A percentile compares a stretch with the other conserved stretches of the same genome.
phyloP scores from a whole-genome alignment of 495 filamentous ascomycete genomes.

The Astrocystis sublimbata region DNA sequence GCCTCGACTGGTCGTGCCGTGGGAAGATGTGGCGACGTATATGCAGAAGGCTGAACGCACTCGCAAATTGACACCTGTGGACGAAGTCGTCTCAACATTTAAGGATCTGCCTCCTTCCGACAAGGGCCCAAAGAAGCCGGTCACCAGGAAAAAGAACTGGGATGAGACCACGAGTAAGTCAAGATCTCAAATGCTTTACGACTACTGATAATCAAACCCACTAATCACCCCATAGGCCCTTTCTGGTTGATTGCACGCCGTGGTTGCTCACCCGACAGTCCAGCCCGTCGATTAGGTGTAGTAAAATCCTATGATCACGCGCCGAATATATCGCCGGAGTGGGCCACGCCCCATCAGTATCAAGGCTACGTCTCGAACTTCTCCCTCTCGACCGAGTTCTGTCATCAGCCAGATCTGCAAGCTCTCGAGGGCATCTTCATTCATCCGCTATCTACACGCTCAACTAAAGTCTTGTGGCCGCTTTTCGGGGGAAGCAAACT shows the following conservation, averaged over 20 bases:
- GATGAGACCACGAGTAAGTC: slow-evolving; percentile 46
- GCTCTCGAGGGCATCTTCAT: slow-evolving; percentile 69
- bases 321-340: slow-evolving; percentile 45
- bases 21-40: slow-evolving; percentile 62
- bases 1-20: slow-evolving; percentile 64
- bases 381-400: slow-evolving; percentile 65
- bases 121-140: slow-evolving; percentile 28
- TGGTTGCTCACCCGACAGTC: slow-evolving; percentile 61
- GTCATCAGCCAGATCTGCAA: slow-evolving; percentile 56
- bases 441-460: slow-evolving; percentile 56
- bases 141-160: slow-evolving; percentile 40
- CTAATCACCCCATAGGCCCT: slow-evolving; percentile 41
- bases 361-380: slow-evolving; percentile 66
- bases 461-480: slow-evolving; percentile 59
- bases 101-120: slow-evolving; percentile 32
- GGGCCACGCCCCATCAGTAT: slow-evolving; percentile 44
- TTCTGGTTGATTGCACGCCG: slow-evolving; percentile 65
- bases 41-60: slow-evolving; percentile 56
- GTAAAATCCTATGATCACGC: slow-evolving; percentile 41
- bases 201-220: slow-evolving; percentile 24
- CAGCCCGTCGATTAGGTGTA: slow-evolving; percentile 50
- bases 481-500: slow-evolving; percentile 74
- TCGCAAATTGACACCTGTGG: slow-evolving; percentile 40
- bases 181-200: slow-evolving; percentile 1
- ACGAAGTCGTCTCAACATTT: slow-evolving; percentile 36